These are phyloP conservation scores for Podaxis sp. DNA, from an alignment of 768 basidiomycete species.

Conservation along the genomic window DNA sequence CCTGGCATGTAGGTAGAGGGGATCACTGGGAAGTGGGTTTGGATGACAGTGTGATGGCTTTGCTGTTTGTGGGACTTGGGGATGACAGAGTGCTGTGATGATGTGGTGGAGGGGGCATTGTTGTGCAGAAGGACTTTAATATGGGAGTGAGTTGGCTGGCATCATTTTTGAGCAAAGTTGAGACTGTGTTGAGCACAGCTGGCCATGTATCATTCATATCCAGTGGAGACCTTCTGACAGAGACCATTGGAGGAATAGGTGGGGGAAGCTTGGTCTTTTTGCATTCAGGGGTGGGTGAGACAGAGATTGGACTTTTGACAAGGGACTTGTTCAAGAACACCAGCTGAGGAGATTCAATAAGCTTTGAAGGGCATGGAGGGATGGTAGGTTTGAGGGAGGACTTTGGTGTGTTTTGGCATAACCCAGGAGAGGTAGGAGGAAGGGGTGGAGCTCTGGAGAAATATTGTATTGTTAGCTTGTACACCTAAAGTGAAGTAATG, in stretches of 20 bases:
- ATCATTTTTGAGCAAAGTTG: conserved; percentile 13
- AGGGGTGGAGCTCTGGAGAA: not conserved
- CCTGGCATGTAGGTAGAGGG: conserved; percentile 46
- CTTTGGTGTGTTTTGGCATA: conserved; percentile 20
- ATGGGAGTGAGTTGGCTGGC: conserved; percentile 12
- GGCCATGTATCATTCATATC: conserved; percentile 3
- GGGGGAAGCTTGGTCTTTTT: not conserved
- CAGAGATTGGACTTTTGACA: not conserved
- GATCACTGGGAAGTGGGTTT: conserved; percentile 34
- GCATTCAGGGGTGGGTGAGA: not conserved
- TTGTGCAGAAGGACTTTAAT: conserved; percentile 16
- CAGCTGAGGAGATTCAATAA: conserved; percentile 16
- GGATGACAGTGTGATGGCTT: conserved; percentile 16
- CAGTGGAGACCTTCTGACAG: conserved; percentile 18
- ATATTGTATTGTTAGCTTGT: not conserved
- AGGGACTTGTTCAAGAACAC: conserved; percentile 18
- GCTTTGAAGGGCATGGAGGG: conserved; percentile 21
- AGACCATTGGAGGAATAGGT: conserved; percentile 23
- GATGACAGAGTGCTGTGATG: conserved; percentile 20
- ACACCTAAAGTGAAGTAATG: not conserved
- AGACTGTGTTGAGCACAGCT: not conserved
- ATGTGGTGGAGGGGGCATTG: conserved; percentile 27
- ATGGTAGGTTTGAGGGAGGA: conserved; percentile 23
- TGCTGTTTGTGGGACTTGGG: conserved; percentile 16
- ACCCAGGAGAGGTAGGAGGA: not conserved